Base-by-base conservation (phyloP, 345 rosid genomes). In the Stellera chamaejasme region DNA sequence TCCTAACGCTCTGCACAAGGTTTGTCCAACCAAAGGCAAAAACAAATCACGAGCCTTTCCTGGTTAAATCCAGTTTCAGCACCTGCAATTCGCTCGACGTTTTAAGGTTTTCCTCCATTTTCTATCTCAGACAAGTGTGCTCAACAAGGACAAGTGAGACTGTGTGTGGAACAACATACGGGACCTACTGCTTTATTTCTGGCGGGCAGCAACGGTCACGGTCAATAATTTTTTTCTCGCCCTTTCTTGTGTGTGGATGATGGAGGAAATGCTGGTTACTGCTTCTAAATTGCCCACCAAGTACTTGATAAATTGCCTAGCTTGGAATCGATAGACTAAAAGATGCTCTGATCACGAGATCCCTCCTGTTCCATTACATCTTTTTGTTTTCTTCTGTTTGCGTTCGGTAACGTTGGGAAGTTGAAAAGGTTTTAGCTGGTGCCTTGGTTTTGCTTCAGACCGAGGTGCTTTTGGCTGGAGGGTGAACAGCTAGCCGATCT, bases 101-200 rank as follows among this genome's bases (percentile, higher is more conserved):
- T 57, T 62, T 51, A 58, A 71, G 67, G 67, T 23, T 15, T 48
- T 65, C 27, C 45, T 23, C 27, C 58, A 23, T 45, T 62, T 64
- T 43, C 19, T 14, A n/a, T 43, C 44, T 56, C 46, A 41, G 39
- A 32, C 52, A 36, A 54, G 47, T 27, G 59, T 32, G 43, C 27
- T 13, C 28, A 55, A n/a, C 5, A 49, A 49, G 49, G 12, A 15
- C 19, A 1, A 28, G 59, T 45, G 43, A 53, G 36, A 36, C 55
- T 50, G 61, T 57, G 45, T 50, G 80, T 69, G 74, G 74, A 62
- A 82, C 66, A 70, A 66, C 72, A 54, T 64, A 81, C 55, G 82
- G 90, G 83, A 50, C 92, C 90, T 79, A 84, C 81, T 71, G 85
- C 80, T 84, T 74, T 61, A 80, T 63, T 67, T 82, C 77, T 82